phyloP scores from a whole-genome alignment of 352 stramenopile species.

The Phytophthora litchii region DNA sequence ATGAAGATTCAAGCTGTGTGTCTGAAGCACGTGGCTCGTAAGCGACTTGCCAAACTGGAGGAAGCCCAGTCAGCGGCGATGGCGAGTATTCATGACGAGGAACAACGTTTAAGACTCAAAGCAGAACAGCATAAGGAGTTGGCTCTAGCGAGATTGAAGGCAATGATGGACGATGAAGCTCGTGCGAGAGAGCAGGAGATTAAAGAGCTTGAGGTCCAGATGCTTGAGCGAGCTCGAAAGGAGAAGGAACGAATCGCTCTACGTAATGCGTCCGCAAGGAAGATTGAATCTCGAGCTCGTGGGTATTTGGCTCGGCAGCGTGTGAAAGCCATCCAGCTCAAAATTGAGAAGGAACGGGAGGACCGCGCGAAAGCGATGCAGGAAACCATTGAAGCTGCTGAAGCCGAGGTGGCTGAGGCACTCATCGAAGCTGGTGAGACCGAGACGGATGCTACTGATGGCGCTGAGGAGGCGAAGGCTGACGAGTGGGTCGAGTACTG shows the following conservation, averaged over 20 bases:
- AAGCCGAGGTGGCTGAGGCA: constrained; percentile 60
- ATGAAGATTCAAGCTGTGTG: constrained; percentile 70
- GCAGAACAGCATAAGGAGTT: constrained; percentile 73
- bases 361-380: constrained; percentile 62
- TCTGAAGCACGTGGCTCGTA: constrained; percentile 51
- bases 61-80: constrained; percentile 54
- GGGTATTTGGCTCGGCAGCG: constrained; percentile 64
- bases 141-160: constrained; percentile 63
- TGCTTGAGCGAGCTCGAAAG: constrained; percentile 70
- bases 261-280: constrained; percentile 54
- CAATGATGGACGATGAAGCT: constrained; percentile 76
- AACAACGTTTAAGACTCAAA: constrained; percentile 60
- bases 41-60: constrained; percentile 53
- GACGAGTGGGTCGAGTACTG: constrained; percentile 91
- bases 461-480: constrained; percentile 14
- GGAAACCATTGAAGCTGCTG: constrained; percentile 58
- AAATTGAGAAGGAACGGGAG: constrained; percentile 71
- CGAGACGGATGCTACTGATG: constrained; percentile 11
- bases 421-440: constrained; percentile 33
- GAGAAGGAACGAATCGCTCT: constrained; percentile 68
- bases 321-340: constrained; percentile 58
- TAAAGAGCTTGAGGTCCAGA: constrained; percentile 70
- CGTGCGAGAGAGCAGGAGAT: constrained; percentile 70
- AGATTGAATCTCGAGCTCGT: constrained; percentile 60
- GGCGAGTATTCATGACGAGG: constrained; percentile 58